Evolutionary conservation across 257 asterid species (phyloP), one percentile per base, ranked within the genome.

Genomic region (Cruciata laevipes): DNA sequence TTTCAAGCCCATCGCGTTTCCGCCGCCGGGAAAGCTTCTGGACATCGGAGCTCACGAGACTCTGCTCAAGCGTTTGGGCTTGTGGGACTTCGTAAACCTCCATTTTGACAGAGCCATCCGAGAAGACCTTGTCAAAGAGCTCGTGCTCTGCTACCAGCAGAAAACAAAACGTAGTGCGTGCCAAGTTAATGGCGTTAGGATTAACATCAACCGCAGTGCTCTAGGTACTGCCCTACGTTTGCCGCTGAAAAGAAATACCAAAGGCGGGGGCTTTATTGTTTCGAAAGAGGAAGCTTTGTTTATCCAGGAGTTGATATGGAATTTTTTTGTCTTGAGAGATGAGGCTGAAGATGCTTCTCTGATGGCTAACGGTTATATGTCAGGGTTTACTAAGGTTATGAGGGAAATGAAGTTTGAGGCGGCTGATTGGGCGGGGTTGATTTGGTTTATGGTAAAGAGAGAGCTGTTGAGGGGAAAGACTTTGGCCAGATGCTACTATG

Each of bases 21-120:
- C 66, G 58, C 56, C 72, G 9, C 12, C 61, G 16, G 55, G 20
- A 12, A 51, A 14, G 51, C 25, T 30, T 44, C 27, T 32, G 17
- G 31, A 58, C 11, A 4, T 73, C 35, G 38, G 51, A 7, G 23
- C 18, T 3, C 61, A 58, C 49, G 20, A 60, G 16, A 8, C 6
- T 44, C 61, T 73, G 66, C 67, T 73, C 13, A 21, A 10, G 37
- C 35, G 38, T 12, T 13, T 73, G 53, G 72, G 72, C 30, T 32
- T 73, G 10, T 73, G 76, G 76, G 49, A 59, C 47, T 73, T 73
- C 23, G 40, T 73, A 0, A 66, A 66, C 35, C 52, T 73, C 7
- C 63, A 73, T 32, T 73, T 73, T 32, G 62, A 47, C 38, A 23
- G 20, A 12, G 11, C 17, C 13, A 33, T 73, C 18, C 51, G 31